phyloP scores from a whole-genome alignment of 441 rosid species.

The Macaranga tanarius region DNA sequence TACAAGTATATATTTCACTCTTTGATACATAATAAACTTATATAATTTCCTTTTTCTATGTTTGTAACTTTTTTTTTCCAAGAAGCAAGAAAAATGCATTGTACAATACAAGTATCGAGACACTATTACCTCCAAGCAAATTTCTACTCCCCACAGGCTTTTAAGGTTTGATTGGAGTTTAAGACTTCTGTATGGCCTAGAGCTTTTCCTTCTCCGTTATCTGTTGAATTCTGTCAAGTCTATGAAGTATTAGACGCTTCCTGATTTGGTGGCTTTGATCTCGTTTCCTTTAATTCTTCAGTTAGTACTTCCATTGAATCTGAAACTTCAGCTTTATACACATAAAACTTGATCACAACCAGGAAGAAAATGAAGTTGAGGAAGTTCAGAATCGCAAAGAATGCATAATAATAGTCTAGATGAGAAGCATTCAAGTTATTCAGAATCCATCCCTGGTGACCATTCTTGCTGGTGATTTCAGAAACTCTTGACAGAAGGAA shows the following conservation, averaged over 20 bases:
- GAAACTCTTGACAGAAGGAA: conserved; percentile 67
- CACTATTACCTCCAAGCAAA: too few relatives aligned
- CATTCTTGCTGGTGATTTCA: conserved; percentile 46
- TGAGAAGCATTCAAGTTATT: conserved; percentile 83
- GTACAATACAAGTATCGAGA: too few relatives aligned
- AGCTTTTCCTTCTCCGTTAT: not conserved
- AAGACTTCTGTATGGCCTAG: not conserved
- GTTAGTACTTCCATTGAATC: conserved; percentile 58
- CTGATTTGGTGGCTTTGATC: conserved; percentile 20
- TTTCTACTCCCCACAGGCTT: not conserved
- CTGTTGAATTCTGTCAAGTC: not conserved
- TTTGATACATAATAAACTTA: too few relatives aligned
- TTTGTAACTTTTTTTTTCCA: too few relatives aligned
- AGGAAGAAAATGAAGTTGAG: conserved; percentile 71
- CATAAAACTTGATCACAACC: conserved; percentile 56
- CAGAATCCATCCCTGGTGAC: conserved; percentile 68
- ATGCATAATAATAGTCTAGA: conserved; percentile 75
- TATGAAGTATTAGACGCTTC: conserved; percentile 6
- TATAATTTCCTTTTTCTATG: too few relatives aligned
- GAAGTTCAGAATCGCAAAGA: conserved; percentile 59
- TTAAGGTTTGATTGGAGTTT: too few relatives aligned
- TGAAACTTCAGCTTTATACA: conserved; percentile 73
- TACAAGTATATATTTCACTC: too few relatives aligned
- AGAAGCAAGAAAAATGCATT: too few relatives aligned
- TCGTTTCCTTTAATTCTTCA: conserved; percentile 44